Evolutionary conservation across 352 stramenopile species (phyloP), one percentile per base, ranked within the genome.

Genomic region (Phytophthora pinifolia): DNA sequence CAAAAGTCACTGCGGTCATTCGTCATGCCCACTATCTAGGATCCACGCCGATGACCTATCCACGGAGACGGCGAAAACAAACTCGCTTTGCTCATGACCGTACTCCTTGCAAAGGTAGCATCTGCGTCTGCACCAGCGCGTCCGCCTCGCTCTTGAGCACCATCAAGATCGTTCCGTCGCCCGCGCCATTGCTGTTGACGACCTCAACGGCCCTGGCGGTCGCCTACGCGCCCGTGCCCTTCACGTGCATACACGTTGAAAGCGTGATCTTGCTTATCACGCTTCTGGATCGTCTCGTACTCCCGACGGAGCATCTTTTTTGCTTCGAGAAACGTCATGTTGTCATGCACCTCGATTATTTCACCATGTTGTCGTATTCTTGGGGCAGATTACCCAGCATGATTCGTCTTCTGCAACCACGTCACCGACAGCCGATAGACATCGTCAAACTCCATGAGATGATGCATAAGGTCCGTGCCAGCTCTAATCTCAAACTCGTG

Each of bases 11-110:
- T 43, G 2, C 12, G 10, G 14, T 59, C 38, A 12, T 42, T 39
- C 3, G 48, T 60, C 59, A 69, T 72, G 36, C 5, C 64, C 64
- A 38, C 51, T 65, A 41, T 72, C 47, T 0, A 72, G 33, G 3
- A 61, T 37, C 46, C 46, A 64, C 3, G 43, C 17, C 0, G 20
- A 36, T 0, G 27, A 9, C 4, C 3, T 15, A 5, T 18, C 31
- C 15, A 29, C n/a, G 5, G 54, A 52, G 2, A 42, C 36, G 12
- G 50, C 37, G 10, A 57, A 63, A 1, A 18, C 2, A 43, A 33
- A 42, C 20, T 43, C 32, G 18, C 18, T 30, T 15, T 34, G 10
- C 2, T 52, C 32, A 22, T 58, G 46, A 0, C 55, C 46, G 22
- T 42, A 25, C 41, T 45, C 29, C 8, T 54, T 53, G n/a, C 56